These are phyloP conservation scores for Fraxinus platypoda DNA, from an alignment of 305 asterid genomes.

Conservation along the genomic window DNA sequence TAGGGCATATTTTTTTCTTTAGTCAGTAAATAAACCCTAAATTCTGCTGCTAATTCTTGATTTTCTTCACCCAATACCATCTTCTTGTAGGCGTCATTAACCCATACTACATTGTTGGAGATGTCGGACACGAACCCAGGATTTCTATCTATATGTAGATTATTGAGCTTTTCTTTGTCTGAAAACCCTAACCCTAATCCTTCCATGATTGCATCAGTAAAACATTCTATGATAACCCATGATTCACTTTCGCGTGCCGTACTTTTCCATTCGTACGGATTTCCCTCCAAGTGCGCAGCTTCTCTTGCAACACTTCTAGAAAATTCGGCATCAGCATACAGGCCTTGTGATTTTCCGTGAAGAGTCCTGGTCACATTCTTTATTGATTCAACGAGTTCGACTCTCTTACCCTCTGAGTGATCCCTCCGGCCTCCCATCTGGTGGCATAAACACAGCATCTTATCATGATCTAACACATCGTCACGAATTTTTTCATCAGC, in stretches of 20 bases:
- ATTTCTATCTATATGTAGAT: slow-evolving; percentile 41
- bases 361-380: background rate
- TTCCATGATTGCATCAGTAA: slow-evolving; percentile 25
- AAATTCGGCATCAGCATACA: too few species aligned
- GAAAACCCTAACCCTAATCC: slow-evolving; percentile 30
- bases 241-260: slow-evolving; percentile 19
- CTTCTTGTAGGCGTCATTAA: slow-evolving; percentile 35
- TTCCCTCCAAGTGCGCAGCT: background rate
- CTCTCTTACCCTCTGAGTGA: background rate
- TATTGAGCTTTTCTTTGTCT: slow-evolving; percentile 32
- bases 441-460: background rate
- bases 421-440: background rate
- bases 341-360: background rate
- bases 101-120: slow-evolving; percentile 35
- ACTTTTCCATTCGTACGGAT: background rate
- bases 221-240: slow-evolving; percentile 32
- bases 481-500: background rate
- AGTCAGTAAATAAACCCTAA: slow-evolving; percentile 36
- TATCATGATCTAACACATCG: slow-evolving; percentile 1
- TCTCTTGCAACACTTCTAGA: too few species aligned
- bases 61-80: slow-evolving; percentile 30
- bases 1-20: slow-evolving; percentile 25
- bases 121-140: slow-evolving; percentile 43
- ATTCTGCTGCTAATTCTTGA: slow-evolving; percentile 15
- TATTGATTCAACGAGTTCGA: background rate